Conservation (phyloP, 345 rosid species). For the Litchi chinensis region DNA sequence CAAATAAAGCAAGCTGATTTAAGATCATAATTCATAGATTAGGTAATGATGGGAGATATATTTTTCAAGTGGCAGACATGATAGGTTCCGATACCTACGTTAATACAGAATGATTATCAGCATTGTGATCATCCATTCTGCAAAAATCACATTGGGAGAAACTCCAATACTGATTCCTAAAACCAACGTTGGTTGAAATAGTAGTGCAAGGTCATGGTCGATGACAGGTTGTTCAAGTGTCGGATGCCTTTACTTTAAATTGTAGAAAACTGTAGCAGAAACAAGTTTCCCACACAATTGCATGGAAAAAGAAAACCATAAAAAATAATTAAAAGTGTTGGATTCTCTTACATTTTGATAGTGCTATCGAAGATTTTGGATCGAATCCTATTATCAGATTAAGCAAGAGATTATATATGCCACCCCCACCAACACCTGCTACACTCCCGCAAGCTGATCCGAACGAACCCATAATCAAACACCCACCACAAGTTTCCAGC, state of each 20-base stretch:
- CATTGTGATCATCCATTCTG: no score
- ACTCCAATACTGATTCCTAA: neutral
- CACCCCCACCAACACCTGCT: slow-evolving; percentile 59
- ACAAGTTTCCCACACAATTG: neutral
- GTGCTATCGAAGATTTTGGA: slow-evolving; percentile 46
- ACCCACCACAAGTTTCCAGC: slow-evolving; percentile 50
- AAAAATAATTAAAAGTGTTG: no score
- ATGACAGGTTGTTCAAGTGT: neutral
- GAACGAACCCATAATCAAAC: slow-evolving; percentile 39
- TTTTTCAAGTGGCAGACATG: no score
- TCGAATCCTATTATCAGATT: slow-evolving; percentile 46
- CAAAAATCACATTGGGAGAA: no score
- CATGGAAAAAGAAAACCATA: no score
- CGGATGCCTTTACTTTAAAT: neutral
- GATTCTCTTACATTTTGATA: slow-evolving; percentile 44
- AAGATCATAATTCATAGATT: no score
- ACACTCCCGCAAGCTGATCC: slow-evolving; percentile 57
- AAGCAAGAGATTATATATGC: slow-evolving; percentile 53
- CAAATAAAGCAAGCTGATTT: neutral
- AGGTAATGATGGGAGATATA: no score
- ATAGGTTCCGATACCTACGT: no score
- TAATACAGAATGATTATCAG: no score
- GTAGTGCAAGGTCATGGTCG: neutral
- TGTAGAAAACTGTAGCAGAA: no score
- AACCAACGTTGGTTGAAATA: neutral